Conservation (phyloP, 2,329 filamentous ascomycete species). For the Coccinonectria pachysandricola region DNA sequence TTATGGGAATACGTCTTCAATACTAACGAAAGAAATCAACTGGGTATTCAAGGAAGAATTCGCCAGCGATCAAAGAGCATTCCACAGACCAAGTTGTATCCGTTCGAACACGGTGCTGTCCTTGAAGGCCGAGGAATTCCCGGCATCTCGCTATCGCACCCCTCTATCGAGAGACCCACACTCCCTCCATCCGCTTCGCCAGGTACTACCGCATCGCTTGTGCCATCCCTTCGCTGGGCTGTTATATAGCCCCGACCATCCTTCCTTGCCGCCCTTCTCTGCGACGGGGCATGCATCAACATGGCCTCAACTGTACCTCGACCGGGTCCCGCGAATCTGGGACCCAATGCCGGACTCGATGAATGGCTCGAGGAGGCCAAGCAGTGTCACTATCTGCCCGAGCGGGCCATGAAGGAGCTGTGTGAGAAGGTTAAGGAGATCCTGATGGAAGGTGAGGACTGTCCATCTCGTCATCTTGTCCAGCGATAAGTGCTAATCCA, state of each 20-base stretch:
- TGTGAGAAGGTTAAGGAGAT: conserved; percentile 99
- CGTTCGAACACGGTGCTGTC: too few species aligned
- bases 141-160: conserved; percentile 20
- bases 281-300: conserved; percentile 17
- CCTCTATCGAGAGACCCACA: conserved; percentile 20
- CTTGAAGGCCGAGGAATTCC: conserved; percentile 19
- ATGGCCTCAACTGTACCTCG: conserved; percentile 57
- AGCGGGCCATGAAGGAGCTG: conserved; percentile 94
- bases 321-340: conserved; percentile 80
- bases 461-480: conserved; percentile 1
- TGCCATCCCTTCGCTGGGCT: conserved; percentile 14
- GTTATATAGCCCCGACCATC: conserved; percentile 10
- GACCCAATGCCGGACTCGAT: conserved; percentile 74
- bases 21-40: too few species aligned
- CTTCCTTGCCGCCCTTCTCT: conserved; percentile 8
- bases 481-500: conserved; percentile 9
- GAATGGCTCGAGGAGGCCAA: conserved; percentile 97
- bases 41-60: too few species aligned
- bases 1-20: too few species aligned
- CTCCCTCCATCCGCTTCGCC: conserved; percentile 11
- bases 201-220: conserved; percentile 16
- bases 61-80: too few species aligned
- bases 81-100: too few species aligned
- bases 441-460: conserved; percentile 77
- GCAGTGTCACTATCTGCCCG: conserved; percentile 92